Base-by-base conservation (phyloP, 2,329 filamentous ascomycete species). In the Aaosphaeria arxii region DNA sequence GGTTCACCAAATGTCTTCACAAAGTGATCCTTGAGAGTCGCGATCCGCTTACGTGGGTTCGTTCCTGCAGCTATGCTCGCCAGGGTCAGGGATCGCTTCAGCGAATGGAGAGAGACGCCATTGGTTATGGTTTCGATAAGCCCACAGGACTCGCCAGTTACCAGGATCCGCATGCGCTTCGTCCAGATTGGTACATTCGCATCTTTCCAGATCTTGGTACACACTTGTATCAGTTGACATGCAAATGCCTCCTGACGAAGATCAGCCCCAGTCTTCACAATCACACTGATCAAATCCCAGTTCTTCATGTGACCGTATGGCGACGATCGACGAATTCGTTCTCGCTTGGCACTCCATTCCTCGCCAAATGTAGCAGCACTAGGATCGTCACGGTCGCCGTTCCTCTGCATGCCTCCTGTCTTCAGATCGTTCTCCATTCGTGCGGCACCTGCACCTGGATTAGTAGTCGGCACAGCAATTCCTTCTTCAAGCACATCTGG, bases 361-460 rank as follows among this genome's bases (percentile, higher is more conserved):
- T 94, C 89, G 49, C 89, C 89, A 69, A 94, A 92, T 5, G 89
- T 89, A 7, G 89, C 89, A 33, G 89, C 89, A 61, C 88, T 91
- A 39, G 89, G 89, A 64, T 94, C 89, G 62, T 94, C 89, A 35
- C 89, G 84, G 67, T 94, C 89, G 32, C 88, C 88, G 63, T 88
- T 87, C 45, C 87, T 82, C 63, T 88, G 86, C 11, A 94, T 84
- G 46, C 89, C 89, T 54, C 88, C 89, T 11, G 89, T 94, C 74
- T 91, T 92, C 69, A 90, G 82, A 65, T 94, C 89, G 64, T 94
- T 94, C 66, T 94, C 89, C 89, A 94, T 94, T 48, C 89, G 81
- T 47, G 88, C 89, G 45, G 87, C 84, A 49, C 89, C 89, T 7
- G 88, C 88, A 49, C 83, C 87, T 11, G 84, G 78, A 57, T 88